A percentile compares a stretch with the other conserved stretches of the same genome.
phyloP scores from a whole-genome alignment of 129 eudicot genomes.

The Helianthus tuberosus region DNA sequence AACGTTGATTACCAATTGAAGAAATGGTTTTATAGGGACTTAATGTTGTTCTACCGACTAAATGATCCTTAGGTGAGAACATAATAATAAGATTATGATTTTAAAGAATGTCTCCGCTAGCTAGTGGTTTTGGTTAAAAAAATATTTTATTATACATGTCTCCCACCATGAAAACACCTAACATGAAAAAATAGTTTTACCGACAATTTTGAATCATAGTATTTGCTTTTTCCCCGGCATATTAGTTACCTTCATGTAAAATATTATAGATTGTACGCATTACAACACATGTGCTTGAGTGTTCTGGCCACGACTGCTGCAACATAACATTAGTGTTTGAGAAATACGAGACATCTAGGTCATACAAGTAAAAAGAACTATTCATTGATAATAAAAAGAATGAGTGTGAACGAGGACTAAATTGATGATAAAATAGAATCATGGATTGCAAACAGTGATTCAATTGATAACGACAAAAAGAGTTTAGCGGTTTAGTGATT shows the following conservation, averaged over 20 bases:
- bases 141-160: constrained; percentile 18
- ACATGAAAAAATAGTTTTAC: constrained; percentile 20
- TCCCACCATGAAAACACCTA: constrained; percentile 26
- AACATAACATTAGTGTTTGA: too few species aligned
- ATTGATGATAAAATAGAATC: not conserved
- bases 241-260: not conserved
- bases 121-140: constrained; percentile 5
- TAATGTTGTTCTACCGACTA: constrained; percentile 18
- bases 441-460: not conserved
- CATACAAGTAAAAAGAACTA: too few species aligned
- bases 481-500: too few species aligned
- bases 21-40: not conserved
- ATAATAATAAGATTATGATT: constrained; percentile 15
- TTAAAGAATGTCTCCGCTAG: constrained; percentile 16
- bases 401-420: not conserved
- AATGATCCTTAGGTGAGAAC: constrained; percentile 26
- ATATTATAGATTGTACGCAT: not conserved
- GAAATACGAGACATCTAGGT: too few species aligned
- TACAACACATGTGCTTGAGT: not conserved
- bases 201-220: constrained; percentile 22
- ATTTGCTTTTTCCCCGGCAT: not conserved
- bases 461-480: not conserved
- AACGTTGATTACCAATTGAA: constrained; percentile 7
- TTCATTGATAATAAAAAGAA: not conserved
- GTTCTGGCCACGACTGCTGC: too few species aligned